A percentile compares a stretch with the other conserved stretches of the same genome.
phyloP scores from a whole-genome alignment of 2,329 filamentous ascomycete species.

The Rutstroemia sp. region DNA sequence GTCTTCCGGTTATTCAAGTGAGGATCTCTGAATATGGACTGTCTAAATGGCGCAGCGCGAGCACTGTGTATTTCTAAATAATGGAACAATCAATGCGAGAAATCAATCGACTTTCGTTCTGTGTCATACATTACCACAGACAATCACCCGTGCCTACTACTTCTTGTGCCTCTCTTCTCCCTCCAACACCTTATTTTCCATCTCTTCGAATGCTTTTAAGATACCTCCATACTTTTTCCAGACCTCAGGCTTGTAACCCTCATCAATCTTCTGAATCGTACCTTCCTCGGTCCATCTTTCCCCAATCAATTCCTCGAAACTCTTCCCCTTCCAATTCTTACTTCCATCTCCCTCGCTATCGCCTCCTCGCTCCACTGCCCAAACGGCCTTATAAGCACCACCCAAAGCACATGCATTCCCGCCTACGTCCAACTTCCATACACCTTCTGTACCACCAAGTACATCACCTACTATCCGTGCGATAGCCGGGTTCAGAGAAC shows the following conservation, averaged over 20 bases:
- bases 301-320: slow-evolving; percentile 82
- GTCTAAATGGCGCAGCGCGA: no score
- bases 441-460: slow-evolving; percentile 79
- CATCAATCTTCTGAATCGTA: slow-evolving; percentile 74
- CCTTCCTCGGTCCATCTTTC: slow-evolving; percentile 77
- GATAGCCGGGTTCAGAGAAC: slow-evolving; percentile 83
- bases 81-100: background rate
- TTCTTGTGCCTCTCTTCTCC: slow-evolving; percentile 25
- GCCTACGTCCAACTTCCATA: slow-evolving; percentile 89
- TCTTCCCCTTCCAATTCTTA: slow-evolving; percentile 43
- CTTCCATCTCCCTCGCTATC: background rate
- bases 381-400: slow-evolving; percentile 92
- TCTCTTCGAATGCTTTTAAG: slow-evolving; percentile 66
- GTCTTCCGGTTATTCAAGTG: no score
- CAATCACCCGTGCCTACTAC: background rate
- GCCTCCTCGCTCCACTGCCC: slow-evolving; percentile 65
- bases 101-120: background rate
- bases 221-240: slow-evolving; percentile 76
- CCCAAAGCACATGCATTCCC: slow-evolving; percentile 93
- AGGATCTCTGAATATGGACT: no score
- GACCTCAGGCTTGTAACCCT: slow-evolving; percentile 67
- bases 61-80: background rate
- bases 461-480: slow-evolving; percentile 79
- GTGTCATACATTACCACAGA: background rate
- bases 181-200: slow-evolving; percentile 61